Conservation (phyloP, 2,329 filamentous ascomycete species). For the Phyllosticta paracitricarpa region DNA sequence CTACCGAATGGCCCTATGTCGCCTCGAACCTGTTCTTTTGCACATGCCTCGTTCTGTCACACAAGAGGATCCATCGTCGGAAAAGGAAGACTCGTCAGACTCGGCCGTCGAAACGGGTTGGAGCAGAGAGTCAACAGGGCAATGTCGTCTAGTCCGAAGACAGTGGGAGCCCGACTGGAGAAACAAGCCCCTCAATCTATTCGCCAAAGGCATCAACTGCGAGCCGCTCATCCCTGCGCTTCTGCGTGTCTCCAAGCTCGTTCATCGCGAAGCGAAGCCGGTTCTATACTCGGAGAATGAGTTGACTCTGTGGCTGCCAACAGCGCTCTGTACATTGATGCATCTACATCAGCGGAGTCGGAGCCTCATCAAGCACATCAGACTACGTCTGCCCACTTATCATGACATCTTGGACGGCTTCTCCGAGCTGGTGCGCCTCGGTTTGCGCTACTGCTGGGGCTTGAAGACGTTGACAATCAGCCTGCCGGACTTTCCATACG, state of each 20-base stretch:
- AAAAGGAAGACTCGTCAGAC: not conserved
- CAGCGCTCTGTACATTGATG: conserved; percentile 28
- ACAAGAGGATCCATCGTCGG: not conserved
- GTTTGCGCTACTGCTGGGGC: conserved; percentile 36
- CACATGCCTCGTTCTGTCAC: conserved; percentile 13
- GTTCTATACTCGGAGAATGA: conserved; percentile 32
- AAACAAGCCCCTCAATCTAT: conserved; percentile 9
- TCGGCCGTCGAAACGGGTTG: not conserved
- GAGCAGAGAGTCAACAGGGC: not conserved
- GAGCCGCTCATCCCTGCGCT: conserved; percentile 31
- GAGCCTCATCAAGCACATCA: conserved; percentile 33
- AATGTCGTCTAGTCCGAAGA: not conserved
- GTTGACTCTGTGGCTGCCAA: conserved; percentile 30
- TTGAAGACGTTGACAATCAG: conserved; percentile 33
- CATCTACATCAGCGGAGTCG: conserved; percentile 34
- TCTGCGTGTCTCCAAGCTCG: conserved; percentile 29
- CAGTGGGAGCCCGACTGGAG: conserved; percentile 6
- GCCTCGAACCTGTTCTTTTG: conserved; percentile 21
- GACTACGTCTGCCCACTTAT: conserved; percentile 35
- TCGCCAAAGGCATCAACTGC: conserved; percentile 6
- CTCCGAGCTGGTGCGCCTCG: conserved; percentile 35
- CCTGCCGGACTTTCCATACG: conserved; percentile 25
- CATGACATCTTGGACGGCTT: conserved; percentile 39
- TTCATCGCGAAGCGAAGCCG: conserved; percentile 31
- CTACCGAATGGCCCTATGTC: conserved; percentile 29